Evolutionary conservation across 768 basidiomycete species (phyloP), one percentile per base, ranked within the genome.

Genomic region (Thelephora aurantiotincta): DNA sequence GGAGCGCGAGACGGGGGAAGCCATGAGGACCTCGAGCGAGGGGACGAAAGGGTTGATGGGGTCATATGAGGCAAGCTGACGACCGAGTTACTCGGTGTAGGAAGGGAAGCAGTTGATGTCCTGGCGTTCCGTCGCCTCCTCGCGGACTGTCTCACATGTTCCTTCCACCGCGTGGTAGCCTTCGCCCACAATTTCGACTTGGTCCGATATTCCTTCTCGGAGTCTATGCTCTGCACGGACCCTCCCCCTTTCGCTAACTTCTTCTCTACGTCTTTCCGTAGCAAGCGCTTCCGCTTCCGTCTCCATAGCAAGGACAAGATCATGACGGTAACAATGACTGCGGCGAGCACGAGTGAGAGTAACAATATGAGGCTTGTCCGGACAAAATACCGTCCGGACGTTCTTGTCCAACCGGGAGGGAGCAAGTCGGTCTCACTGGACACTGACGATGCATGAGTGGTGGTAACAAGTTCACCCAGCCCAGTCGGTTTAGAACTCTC

Each of bases 131-230:
- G 64, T 48, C 84, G 69, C 44, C 77, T 74, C 34, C 81, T 73
- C 6, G 76, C 75, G n/a, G 74, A 65, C 48, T 74, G 68, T 22
- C 76, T 74, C 9, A 75, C 70, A 46, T 78, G 77, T 2, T 73
- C 74, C 52, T 69, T 77, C 84, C 84, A 88, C 38, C 80, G 71
- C 6, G 76, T 77, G 1, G 74, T 77, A 2, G 82, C 82, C 50
- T 64, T 70, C 0, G 72, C 69, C 82, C 81, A 84, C 43, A 78
- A 55, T 54, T 73, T 76, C 58, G 79, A 73, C 51, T 74, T 74
- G 4, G 59, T 58, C 46, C 68, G 73, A 6, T 62, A 59, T 43
- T 77, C 74, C 50, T 66, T 70, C n/a, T 57, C 57, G 26, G 43
- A 34, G 34, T 51, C 51, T 11, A 35, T 48, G 1, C 76, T 72